Evolutionary conservation across 2,329 filamentous ascomycete species (phyloP).

Genomic region (Sporothrix pseudoabietina): DNA sequence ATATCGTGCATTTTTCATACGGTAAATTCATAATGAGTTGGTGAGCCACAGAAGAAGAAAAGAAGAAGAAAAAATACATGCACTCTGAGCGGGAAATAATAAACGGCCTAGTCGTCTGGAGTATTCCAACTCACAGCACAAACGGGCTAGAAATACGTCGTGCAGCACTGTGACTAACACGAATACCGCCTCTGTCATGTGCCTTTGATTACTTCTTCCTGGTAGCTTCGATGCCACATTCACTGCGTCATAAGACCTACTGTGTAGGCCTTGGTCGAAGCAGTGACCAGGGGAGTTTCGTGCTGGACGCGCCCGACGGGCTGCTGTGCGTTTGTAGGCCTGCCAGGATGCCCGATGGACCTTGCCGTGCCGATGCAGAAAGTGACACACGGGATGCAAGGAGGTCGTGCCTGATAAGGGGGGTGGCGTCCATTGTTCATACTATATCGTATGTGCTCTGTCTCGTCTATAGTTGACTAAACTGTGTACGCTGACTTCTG

Average conservation of each 20-base stretch:
- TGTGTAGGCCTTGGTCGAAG: background rate
- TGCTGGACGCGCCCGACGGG: background rate
- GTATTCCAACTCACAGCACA: background rate
- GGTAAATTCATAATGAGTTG: background rate
- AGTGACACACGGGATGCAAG: conserved; percentile 10
- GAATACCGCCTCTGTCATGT: background rate
- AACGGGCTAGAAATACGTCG: background rate
- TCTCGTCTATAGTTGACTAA: too few relatives aligned
- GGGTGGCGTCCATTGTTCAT: background rate
- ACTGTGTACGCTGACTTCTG: background rate
- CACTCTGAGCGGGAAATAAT: background rate
- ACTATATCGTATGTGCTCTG: too few relatives aligned
- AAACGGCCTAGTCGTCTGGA: background rate
- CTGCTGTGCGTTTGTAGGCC: background rate
- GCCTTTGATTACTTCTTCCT: background rate
- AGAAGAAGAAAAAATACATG: background rate
- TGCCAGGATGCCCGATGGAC: background rate
- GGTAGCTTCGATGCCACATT: background rate
- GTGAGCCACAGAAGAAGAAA: background rate
- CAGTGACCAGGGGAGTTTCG: background rate
- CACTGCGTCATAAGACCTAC: conserved; percentile 19
- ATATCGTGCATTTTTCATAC: too few relatives aligned
- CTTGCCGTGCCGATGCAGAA: conserved; percentile 15
- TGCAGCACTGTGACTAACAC: background rate
- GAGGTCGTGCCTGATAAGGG: background rate